phyloP scores from a whole-genome alignment of 306 rosid species.

The Ormosia semicastrata region DNA sequence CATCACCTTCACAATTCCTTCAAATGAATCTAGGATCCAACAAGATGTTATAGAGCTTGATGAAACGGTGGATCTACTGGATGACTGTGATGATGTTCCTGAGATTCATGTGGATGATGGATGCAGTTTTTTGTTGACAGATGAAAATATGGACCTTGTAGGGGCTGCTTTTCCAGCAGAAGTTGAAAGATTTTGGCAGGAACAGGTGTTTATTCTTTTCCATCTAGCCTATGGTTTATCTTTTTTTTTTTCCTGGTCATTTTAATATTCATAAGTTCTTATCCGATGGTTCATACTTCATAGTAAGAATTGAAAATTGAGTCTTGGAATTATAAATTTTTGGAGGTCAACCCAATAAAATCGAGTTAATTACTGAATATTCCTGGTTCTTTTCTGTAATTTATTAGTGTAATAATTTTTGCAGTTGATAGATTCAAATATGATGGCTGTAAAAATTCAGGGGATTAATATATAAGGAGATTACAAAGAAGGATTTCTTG shows the following conservation, averaged over 20 bases:
- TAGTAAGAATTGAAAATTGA: background rate
- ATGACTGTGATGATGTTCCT: slow-evolving; percentile 60
- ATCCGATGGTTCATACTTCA: background rate
- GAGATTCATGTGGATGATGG: slow-evolving; percentile 48
- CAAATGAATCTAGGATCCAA: slow-evolving; percentile 37
- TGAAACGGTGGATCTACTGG: slow-evolving; percentile 44
- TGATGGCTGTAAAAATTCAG: background rate
- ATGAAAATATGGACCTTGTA: slow-evolving; percentile 82
- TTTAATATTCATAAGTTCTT: background rate
- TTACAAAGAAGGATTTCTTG: background rate
- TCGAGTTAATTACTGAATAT: background rate
- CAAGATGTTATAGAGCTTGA: slow-evolving; percentile 51
- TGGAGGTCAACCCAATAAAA: background rate
- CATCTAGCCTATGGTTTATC: background rate
- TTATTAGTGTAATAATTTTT: background rate
- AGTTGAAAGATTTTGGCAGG: slow-evolving; percentile 59
- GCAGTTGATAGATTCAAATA: background rate
- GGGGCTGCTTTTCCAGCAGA: slow-evolving; percentile 73
- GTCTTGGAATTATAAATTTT: background rate
- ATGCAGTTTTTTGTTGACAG: slow-evolving; percentile 67
- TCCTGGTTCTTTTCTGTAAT: background rate
- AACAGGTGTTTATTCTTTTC: slow-evolving; percentile 56
- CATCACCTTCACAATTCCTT: slow-evolving; percentile 17
- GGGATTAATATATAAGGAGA: background rate
- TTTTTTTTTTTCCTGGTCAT: background rate